Evolutionary conservation across 495 filamentous ascomycete genomes (phyloP), one percentile per base, ranked within the genome.

Genomic region (Aspergillus heteromorphus): DNA sequence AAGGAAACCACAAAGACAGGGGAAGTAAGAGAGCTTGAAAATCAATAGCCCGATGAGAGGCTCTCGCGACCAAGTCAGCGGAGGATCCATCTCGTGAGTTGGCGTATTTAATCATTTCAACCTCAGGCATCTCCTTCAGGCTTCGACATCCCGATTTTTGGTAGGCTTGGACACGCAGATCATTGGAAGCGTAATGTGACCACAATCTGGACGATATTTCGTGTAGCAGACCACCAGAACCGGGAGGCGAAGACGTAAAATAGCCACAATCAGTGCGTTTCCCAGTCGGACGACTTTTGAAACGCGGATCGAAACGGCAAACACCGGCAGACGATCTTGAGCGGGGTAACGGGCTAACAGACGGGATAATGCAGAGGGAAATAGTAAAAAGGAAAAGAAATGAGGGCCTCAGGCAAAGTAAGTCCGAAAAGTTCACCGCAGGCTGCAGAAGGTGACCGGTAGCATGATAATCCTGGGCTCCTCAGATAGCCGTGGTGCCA

Each of bases 391-490:
- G 64, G 60, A 60, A 59, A 61, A 60, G 66, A 61, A 69, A 65
- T 58, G 60, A 64, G 67, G 67, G 62, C 63, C 65, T 69, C 70
- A 63, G 64, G 60, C 57, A 61, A 64, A 59, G 59, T 61, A 71
- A 71, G 64, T 75, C 70, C 67, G 68, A 68, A 67, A 65, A 65
- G 66, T 65, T 61, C 65, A 70, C 68, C 65, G 62, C 60, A 65
- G 56, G 64, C 57, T 59, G 56, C 68, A 71, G 41, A 67, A 66
- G 54, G 60, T 59, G 55, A 60, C 61, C 50, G 59, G 63, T 54
- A 56, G 65, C 57, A 67, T 54, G 56, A 66, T 56, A 63, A 58
- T 69, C 61, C 64, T 65, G 60, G 67, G 68, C 59, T 68, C 66
- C 65, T 67, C 53, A 57, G 62, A 65, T 59, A 64, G 59, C 19